phyloP scores from a whole-genome alignment of 2,329 filamentous ascomycete genomes.

The Fusarium vanettenii region DNA sequence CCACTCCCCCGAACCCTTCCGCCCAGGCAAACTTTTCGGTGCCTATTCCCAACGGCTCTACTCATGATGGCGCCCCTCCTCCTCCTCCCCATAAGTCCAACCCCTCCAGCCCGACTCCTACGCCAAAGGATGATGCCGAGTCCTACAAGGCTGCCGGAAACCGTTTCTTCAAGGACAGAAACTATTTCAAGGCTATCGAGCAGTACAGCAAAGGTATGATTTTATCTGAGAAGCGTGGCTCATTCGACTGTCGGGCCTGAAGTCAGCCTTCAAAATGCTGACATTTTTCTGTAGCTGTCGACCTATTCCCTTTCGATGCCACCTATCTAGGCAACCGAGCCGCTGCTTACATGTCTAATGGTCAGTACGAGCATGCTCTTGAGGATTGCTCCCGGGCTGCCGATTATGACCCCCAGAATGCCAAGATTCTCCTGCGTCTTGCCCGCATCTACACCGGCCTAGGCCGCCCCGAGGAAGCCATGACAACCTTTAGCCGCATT shows the following conservation, averaged over 20 bases:
- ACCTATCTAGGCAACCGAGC: conserved; percentile 96
- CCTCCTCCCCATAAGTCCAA: conserved; percentile 79
- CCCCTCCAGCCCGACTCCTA: conserved; percentile 67
- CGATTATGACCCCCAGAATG: conserved; percentile 84
- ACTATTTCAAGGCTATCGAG: conserved; percentile 87
- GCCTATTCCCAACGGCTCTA: conserved; percentile 62
- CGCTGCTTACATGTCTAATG: conserved; percentile 91
- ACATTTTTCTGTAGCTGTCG: conserved; percentile 73
- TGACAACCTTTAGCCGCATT: conserved; percentile 84
- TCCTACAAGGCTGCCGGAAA: conserved; percentile 93
- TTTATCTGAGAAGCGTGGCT: neutral
- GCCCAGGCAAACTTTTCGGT: conserved; percentile 61
- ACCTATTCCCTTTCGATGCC: conserved; percentile 84
- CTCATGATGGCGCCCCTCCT: conserved; percentile 64
- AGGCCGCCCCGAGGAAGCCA: conserved; percentile 86
- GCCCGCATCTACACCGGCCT: conserved; percentile 91
- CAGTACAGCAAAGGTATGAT: conserved; percentile 92
- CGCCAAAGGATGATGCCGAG: conserved; percentile 81
- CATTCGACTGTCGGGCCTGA: neutral
- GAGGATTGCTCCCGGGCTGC: conserved; percentile 88
- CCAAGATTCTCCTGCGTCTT: conserved; percentile 88
- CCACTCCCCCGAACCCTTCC: conserved; percentile 61
- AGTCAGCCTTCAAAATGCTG: conserved; percentile 26
- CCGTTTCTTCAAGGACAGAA: conserved; percentile 95
- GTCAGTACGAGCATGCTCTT: conserved; percentile 81